These are phyloP conservation scores for Pichiaceae sp. DNA, from an alignment of 1,139 yeast species.

Conservation along the genomic window DNA sequence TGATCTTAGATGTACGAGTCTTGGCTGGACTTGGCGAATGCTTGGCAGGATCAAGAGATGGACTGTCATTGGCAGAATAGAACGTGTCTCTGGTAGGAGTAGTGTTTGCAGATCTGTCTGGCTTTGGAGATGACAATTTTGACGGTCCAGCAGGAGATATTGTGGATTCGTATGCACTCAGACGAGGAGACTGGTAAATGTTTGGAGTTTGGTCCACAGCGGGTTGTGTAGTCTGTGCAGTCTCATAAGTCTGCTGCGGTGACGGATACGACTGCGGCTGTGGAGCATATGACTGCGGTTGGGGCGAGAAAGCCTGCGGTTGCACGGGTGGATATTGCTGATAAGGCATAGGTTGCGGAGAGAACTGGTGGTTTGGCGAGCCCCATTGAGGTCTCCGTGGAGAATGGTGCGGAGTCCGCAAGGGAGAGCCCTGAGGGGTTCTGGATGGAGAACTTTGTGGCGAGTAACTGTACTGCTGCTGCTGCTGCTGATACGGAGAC, in stretches of 20 bases:
- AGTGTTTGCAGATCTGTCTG: background rate
- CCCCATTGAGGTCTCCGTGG: background rate
- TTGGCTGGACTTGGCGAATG: slow-evolving; percentile 1
- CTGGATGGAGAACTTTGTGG: background rate
- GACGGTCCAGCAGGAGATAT: background rate
- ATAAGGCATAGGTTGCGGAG: background rate
- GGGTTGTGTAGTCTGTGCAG: background rate
- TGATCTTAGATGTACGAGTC: slow-evolving; percentile 13
- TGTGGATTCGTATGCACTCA: background rate
- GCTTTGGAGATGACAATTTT: background rate
- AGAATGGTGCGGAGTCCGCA: no score
- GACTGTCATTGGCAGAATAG: background rate
- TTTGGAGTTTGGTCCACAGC: background rate
- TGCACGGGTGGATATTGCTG: background rate
- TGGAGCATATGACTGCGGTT: background rate
- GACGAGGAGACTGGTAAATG: no score
- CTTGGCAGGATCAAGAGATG: background rate
- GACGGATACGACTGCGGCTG: background rate
- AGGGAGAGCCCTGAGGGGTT: no score
- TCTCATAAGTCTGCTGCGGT: no score
- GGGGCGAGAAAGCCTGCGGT: background rate
- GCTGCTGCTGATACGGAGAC: background rate
- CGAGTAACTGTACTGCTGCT: background rate
- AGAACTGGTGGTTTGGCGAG: background rate
- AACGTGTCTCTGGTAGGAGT: background rate